Evolutionary conservation across 2,329 filamentous ascomycete genomes (phyloP), one percentile per base, ranked within the genome.

Genomic region (Diaporthe amygdali): DNA sequence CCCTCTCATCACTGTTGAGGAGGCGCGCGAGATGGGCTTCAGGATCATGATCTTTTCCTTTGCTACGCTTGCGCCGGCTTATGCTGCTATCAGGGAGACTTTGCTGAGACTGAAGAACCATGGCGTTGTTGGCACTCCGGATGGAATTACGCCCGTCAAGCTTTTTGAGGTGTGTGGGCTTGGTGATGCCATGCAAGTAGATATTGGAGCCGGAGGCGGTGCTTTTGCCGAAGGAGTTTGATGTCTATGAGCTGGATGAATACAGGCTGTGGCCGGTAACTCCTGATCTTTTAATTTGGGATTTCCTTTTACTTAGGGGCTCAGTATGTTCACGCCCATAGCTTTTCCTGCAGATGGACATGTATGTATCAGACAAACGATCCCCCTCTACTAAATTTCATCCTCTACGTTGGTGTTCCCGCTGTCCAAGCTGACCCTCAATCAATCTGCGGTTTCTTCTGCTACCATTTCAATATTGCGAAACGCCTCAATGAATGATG

Each of bases 21-120:
- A 91, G 74, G 89, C 88, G 9, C 82, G 82, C 72, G 81, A 85
- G 49, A 82, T 90, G 75, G 90, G 89, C 0, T 91, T 88, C 78
- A 83, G 84, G 71, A 83, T 91, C 70, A 86, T 90, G 56, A 91
- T 91, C 69, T 89, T 87, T 75, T 88, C 88, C 5, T 85, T 84
- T 61, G 79, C 84, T 9, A 81, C 84, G 0, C 78, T 89, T 49
- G 86, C 82, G 15, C 84, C 86, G 6, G 86, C 84, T 0, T 85
- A 84, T 67, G 72, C 78, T 10, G 84, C 82, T 6, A 83, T 86
- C 20, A 78, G 77, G 46, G 80, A 81, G 27, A 82, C 78, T 4
- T 75, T 84, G 20, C 71, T 78, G 27, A 74, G 76, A 22, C 74
- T 87, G 20, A 85, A 83, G 79, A 74, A 76, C 44, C 75, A 78